These are phyloP conservation scores for Dentipellis sp. DNA, from an alignment of 768 basidiomycete species.

Conservation along the genomic window DNA sequence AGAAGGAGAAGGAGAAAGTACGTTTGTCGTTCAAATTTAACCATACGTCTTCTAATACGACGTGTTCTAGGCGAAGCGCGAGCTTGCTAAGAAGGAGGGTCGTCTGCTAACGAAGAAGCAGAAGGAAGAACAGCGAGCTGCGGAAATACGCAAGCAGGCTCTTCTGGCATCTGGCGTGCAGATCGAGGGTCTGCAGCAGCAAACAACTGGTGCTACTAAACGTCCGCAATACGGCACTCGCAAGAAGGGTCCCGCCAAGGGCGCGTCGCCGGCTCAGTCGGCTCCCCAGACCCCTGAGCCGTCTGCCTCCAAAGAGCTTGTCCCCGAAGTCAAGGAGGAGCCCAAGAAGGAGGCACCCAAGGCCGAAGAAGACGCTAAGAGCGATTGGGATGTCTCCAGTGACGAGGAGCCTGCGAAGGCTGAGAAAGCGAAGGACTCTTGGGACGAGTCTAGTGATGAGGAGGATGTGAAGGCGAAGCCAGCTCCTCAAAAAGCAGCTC, in stretches of 20 bases:
- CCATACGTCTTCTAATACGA: slow-evolving; percentile 2
- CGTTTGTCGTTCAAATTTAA: neutral
- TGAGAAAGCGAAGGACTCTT: slow-evolving; percentile 18
- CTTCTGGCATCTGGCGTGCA: slow-evolving; percentile 82
- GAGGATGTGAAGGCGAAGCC: slow-evolving; percentile 21
- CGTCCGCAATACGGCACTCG: slow-evolving; percentile 78
- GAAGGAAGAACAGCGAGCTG: slow-evolving; percentile 85
- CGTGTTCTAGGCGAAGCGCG: slow-evolving; percentile 65
- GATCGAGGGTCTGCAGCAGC: slow-evolving; percentile 76
- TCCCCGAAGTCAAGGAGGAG: slow-evolving; percentile 11
- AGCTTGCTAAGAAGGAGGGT: slow-evolving; percentile 89
- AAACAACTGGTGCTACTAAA: slow-evolving; percentile 43
- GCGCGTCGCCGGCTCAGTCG: slow-evolving; percentile 46
- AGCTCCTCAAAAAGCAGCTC: slow-evolving; percentile 6
- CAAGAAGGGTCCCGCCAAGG: slow-evolving; percentile 67
- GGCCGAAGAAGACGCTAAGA: slow-evolving; percentile 22
- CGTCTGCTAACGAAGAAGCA: slow-evolving; percentile 95
- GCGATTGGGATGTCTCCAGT: slow-evolving; percentile 60
- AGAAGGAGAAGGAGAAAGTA: slow-evolving; percentile 87
- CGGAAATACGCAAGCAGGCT: slow-evolving; percentile 85
- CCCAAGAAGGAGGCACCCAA: neutral
- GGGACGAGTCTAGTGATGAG: slow-evolving; percentile 44
- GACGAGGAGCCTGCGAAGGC: slow-evolving; percentile 34
- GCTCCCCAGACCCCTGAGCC: slow-evolving; percentile 27
- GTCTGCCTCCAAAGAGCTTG: slow-evolving; percentile 10